Percentiles rank a stretch among this genome's conserved stretches.
Conservation (phyloP, 2,329 filamentous ascomycete species). For the Cladophialophora exuberans region DNA sequence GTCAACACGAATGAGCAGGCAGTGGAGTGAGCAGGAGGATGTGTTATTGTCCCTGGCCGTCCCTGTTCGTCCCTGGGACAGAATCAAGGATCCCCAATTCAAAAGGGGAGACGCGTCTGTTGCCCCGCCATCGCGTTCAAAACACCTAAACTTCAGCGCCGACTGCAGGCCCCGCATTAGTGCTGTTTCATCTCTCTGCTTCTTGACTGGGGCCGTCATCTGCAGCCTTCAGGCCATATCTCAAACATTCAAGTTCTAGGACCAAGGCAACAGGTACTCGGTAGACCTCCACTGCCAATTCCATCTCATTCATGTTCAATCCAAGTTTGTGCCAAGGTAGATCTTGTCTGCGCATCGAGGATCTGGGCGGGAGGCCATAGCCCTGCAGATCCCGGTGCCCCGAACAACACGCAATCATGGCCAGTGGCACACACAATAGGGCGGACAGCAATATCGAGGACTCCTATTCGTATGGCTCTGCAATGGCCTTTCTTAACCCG, state of each 20-base stretch:
- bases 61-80: conserved; percentile 10
- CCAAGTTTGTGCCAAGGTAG: too few species aligned
- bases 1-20: neutral
- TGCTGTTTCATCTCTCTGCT: conserved; percentile 16
- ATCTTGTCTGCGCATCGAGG: too few species aligned
- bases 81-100: conserved; percentile 10
- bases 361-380: too few species aligned
- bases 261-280: too few species aligned
- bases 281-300: too few species aligned
- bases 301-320: too few species aligned
- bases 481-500: too few species aligned
- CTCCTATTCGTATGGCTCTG: too few species aligned
- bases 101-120: conserved; percentile 22
- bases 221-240: neutral
- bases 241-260: neutral
- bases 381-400: neutral
- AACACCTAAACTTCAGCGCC: conserved; percentile 4
- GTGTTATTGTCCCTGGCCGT: conserved; percentile 8
- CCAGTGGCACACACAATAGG: too few species aligned
- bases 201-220: neutral
- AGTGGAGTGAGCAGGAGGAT: neutral
- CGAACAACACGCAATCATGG: neutral
- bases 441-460: too few species aligned
- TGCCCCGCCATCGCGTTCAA: conserved; percentile 24
- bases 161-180: conserved; percentile 10